Conservation (phyloP, 768 basidiomycete species). For the Boletus edulis region DNA sequence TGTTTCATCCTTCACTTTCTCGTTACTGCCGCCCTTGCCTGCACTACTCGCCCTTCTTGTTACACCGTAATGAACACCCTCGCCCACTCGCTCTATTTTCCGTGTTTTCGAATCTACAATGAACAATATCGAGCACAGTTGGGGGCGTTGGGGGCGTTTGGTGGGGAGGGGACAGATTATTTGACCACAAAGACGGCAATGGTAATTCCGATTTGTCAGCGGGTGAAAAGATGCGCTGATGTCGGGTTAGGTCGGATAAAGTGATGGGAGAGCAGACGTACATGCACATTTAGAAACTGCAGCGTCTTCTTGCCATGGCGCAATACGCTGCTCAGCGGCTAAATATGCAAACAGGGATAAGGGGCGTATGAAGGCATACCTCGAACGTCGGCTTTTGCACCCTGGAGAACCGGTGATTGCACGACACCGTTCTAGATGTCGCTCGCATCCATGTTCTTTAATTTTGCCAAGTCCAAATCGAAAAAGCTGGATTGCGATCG, state of each 20-base stretch:
- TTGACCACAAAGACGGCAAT: conserved; percentile 90
- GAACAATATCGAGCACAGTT: conserved; percentile 76
- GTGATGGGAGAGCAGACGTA: conserved; percentile 34
- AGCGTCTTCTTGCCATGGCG: conserved; percentile 91
- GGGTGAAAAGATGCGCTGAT: conserved; percentile 75
- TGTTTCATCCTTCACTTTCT: conserved; percentile 38
- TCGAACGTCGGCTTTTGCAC: conserved; percentile 62
- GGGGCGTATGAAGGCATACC: conserved; percentile 41
- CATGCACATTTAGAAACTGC: conserved; percentile 76
- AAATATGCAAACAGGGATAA: background rate
- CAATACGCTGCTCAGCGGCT: conserved; percentile 89
- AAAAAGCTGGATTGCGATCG: conserved; percentile 61
- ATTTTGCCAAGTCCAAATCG: conserved; percentile 56
- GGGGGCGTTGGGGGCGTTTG: conserved; percentile 64
- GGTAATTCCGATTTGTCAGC: conserved; percentile 91
- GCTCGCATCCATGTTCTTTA: conserved; percentile 62
- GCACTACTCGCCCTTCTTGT: conserved; percentile 40
- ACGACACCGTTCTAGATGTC: conserved; percentile 70
- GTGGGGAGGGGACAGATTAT: conserved; percentile 88
- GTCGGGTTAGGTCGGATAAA: conserved; percentile 5
- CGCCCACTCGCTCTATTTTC: conserved; percentile 78
- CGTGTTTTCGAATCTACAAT: conserved; percentile 80
- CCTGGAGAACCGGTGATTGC: conserved; percentile 40
- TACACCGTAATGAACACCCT: conserved; percentile 84
- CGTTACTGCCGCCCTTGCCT: conserved; percentile 26